A percentile compares a stretch with the other conserved stretches of the same genome.
phyloP scores from a whole-genome alignment of 352 stramenopile species.

The Detonula confervacea region DNA sequence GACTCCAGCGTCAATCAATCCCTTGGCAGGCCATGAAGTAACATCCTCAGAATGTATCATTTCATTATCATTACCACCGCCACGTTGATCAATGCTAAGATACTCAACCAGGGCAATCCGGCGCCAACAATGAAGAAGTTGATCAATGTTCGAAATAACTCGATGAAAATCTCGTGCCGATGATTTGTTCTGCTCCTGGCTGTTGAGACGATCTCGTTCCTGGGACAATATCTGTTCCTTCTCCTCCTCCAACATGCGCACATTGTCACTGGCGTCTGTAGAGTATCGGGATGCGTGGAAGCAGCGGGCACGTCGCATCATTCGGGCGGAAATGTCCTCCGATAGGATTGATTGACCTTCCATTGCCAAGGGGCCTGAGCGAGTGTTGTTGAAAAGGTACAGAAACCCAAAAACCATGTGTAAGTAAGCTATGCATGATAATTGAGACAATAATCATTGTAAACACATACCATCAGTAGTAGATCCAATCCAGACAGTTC shows the following conservation, averaged over 20 bases:
- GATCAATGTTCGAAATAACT: constrained; percentile 34
- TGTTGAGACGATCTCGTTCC: constrained; percentile 13
- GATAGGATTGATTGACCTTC: constrained; percentile 21
- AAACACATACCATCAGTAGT: constrained; percentile 41
- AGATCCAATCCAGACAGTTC: constrained; percentile 56
- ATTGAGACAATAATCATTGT: constrained; percentile 2
- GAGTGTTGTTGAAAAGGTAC: not conserved
- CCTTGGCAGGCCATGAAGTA: constrained; percentile 50
- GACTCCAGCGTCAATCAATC: constrained; percentile 67
- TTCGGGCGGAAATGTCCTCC: constrained; percentile 76
- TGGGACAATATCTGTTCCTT: constrained; percentile 26
- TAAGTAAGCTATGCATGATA: not conserved
- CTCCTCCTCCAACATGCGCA: constrained; percentile 68
- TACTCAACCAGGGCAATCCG: constrained; percentile 79
- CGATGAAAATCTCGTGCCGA: constrained; percentile 25
- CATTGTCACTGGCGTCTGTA: constrained; percentile 69
- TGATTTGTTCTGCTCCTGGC: constrained; percentile 6
- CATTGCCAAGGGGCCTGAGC: constrained; percentile 52
- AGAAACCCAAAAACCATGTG: constrained; percentile 1
- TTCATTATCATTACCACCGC: constrained; percentile 40
- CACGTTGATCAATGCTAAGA: constrained; percentile 41
- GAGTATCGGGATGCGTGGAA: constrained; percentile 57
- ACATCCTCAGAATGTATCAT: constrained; percentile 16
- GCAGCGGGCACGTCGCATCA: constrained; percentile 67
- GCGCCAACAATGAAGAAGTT: constrained; percentile 68